These are phyloP conservation scores for Eimeria necatrix DNA, from an alignment of 169 alveolate species.

Conservation along the genomic window DNA sequence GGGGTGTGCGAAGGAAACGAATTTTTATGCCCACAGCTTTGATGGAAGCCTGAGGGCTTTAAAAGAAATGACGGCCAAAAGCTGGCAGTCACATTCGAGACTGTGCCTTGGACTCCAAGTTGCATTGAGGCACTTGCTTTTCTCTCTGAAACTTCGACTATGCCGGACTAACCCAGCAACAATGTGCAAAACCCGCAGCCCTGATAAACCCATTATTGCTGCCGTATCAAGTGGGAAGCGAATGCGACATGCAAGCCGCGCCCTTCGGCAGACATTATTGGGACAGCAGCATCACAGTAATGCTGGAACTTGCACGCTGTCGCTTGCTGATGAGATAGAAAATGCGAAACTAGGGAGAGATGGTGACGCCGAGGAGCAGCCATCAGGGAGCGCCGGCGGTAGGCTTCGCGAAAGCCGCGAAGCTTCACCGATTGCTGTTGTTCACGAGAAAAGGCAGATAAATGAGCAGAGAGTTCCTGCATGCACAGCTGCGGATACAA, in stretches of 20 bases:
- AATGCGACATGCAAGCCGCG: slow-evolving; percentile 23
- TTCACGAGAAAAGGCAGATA: too few relatives aligned
- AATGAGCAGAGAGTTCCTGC: too few relatives aligned
- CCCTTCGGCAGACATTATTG: slow-evolving; percentile 25
- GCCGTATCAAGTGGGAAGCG: neutral
- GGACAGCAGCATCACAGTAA: neutral
- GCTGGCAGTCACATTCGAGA: slow-evolving; percentile 53
- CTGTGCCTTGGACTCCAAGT: slow-evolving; percentile 31
- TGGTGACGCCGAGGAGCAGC: neutral
- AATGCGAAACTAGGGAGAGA: neutral
- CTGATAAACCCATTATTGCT: neutral
- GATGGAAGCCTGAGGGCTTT: slow-evolving; percentile 47
- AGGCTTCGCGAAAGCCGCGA: neutral
- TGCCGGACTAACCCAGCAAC: neutral
- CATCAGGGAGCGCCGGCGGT: neutral
- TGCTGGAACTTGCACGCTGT: neutral
- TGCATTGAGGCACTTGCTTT: slow-evolving; percentile 16
- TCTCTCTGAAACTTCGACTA: neutral
- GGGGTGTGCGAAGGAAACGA: neutral
- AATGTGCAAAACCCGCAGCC: neutral
- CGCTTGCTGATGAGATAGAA: slow-evolving; percentile 42
- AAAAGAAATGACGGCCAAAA: slow-evolving; percentile 16
- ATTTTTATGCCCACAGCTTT: neutral
- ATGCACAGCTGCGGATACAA: too few relatives aligned
- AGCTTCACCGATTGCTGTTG: too few relatives aligned